These are phyloP conservation scores for Lactarius indigo DNA, from an alignment of 768 basidiomycete genomes.

Conservation along the genomic window DNA sequence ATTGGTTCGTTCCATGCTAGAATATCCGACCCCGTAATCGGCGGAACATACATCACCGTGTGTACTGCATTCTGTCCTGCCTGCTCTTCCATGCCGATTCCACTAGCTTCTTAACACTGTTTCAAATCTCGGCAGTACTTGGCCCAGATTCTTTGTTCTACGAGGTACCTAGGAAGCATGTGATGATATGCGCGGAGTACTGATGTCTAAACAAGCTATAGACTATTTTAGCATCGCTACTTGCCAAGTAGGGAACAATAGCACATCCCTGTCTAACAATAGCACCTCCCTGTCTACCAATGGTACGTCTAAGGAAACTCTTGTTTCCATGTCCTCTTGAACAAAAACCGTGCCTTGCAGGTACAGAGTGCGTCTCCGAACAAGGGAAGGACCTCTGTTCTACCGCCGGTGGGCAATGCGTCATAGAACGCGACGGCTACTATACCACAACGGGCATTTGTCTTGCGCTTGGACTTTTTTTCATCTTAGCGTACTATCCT, in stretches of 20 bases:
- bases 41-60: conserved; percentile 99
- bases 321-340: background rate
- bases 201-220: conserved; percentile 52
- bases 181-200: conserved; percentile 4
- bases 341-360: conserved; percentile 36
- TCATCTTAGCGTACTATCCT: conserved; percentile 75
- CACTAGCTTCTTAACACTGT: conserved; percentile 88
- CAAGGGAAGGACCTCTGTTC: conserved; percentile 78
- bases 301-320: conserved; percentile 40
- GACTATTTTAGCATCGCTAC: conserved; percentile 83
- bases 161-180: conserved; percentile 49
- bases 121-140: conserved; percentile 95
- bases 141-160: conserved; percentile 94
- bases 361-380: conserved; percentile 88
- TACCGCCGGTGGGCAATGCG: conserved; percentile 71
- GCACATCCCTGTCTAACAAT: conserved; percentile 50
- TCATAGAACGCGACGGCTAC: conserved; percentile 87
- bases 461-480: conserved; percentile 66
- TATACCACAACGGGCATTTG: conserved; percentile 80
- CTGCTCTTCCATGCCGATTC: conserved; percentile 1
- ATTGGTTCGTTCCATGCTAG: conserved; percentile 97
- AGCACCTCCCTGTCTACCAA: conserved; percentile 49
- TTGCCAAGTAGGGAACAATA: conserved; percentile 65
- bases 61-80: conserved; percentile 28
- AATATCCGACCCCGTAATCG: conserved; percentile 93